Evolutionary conservation across 192 early-diverging fungal genomes (phyloP).

Genomic region (Gonapodya prolifera): DNA sequence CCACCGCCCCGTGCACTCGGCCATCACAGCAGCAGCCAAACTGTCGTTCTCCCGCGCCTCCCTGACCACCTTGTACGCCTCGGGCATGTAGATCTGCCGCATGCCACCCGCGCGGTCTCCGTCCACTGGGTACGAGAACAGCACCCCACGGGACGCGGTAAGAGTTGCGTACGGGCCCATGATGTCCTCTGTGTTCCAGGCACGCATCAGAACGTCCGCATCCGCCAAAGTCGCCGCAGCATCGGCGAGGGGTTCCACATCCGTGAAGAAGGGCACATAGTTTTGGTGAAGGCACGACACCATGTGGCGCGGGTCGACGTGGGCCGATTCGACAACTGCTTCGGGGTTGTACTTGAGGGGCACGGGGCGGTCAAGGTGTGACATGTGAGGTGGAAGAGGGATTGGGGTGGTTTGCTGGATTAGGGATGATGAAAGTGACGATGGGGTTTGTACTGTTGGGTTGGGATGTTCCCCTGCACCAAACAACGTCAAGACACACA

Average conservation of each 20-base stretch:
- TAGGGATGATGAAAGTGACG: not conserved
- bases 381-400: not conserved
- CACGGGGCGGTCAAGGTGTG: not conserved
- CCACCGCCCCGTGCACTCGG: not conserved
- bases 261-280: constrained; percentile 28
- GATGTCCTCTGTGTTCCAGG: not conserved
- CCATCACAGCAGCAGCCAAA: not conserved
- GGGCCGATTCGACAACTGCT: constrained; percentile 30
- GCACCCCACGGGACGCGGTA: not conserved
- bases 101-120: not conserved
- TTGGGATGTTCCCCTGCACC: not conserved
- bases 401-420: not conserved
- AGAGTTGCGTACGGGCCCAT: not conserved
- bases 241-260: constrained; percentile 29
- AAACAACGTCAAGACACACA: constrained; percentile 9
- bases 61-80: not conserved
- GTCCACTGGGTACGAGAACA: not conserved
- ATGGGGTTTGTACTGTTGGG: constrained; percentile 1
- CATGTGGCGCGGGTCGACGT: constrained; percentile 37
- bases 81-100: not conserved
- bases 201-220: constrained; percentile 22
- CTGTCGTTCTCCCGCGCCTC: not conserved
- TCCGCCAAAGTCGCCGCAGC: constrained; percentile 35
- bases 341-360: constrained; percentile 9
- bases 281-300: constrained; percentile 46